Base-by-base conservation (phyloP, 2,329 filamentous ascomycete species). In the Xylaria sp. region DNA sequence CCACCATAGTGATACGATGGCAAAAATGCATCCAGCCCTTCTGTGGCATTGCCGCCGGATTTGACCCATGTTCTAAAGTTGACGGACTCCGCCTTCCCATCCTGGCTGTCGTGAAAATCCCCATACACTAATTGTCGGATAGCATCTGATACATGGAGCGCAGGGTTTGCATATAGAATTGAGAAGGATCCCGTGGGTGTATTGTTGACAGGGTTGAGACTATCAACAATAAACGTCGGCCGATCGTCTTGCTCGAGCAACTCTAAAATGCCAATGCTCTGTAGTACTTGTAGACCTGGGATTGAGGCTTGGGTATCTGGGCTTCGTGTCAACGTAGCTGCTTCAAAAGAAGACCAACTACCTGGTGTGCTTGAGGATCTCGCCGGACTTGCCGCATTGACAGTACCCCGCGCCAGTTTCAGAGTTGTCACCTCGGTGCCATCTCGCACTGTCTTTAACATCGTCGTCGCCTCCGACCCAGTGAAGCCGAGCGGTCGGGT, bases 161-260 rank as follows among this genome's bases (percentile, higher is more conserved):
- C 86, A 10, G 85, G 83, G 76, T 95, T 96, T 35, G 87, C 86
- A 77, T 92, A 94, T 0, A 93, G 73, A 8, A 93, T 84, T 35
- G 87, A 84, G 44, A 94, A 79, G 1, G 83, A 83, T 0, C 85
- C 84, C 1, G 57, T 32, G 51, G 85, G 81, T 25, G 80, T 81
- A 55, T 83, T 84, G 72, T 90, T 90, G n/a, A 81, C 78, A 1
- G 83, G 78, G 74, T 91, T 88, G 8, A 83, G 82, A 60, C 92
- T 80, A 74, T 95, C 92, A 40, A 95, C 83, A 50, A 95, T 86
- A 74, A 95, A 93, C 0, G 91, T 92, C 2, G 92, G 93, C 55
- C 93, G 84, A 59, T 91, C 88, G 77, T 96, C 93, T 72, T 92
- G 87, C 75, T 95, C 92, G 48, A 96, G 79, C 47, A 95, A 81